phyloP scores from a whole-genome alignment of 345 rosid genomes.

The Arabis alpina region DNA sequence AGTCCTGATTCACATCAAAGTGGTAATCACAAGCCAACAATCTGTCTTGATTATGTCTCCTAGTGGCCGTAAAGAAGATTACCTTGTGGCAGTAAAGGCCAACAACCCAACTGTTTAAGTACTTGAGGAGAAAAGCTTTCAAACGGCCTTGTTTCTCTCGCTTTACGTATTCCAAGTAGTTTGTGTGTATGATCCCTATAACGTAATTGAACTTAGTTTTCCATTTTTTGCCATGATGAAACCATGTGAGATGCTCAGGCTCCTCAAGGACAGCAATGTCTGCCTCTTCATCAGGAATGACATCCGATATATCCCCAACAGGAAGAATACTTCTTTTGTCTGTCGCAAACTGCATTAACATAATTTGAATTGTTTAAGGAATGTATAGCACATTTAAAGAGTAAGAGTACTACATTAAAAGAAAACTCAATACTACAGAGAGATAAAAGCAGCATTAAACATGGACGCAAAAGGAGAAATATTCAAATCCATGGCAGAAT shows the following conservation, averaged over 20 bases:
- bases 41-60: constrained; percentile 2
- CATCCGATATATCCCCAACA: constrained; percentile 80
- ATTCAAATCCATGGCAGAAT: neutral
- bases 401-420: neutral
- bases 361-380: neutral
- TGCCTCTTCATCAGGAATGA: constrained; percentile 78
- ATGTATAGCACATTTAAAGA: neutral
- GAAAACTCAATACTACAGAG: neutral
- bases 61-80: constrained; percentile 29
- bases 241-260: constrained; percentile 99
- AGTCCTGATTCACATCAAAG: constrained; percentile 21
- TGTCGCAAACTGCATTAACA: constrained; percentile 64
- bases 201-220: constrained; percentile 76
- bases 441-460: neutral
- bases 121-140: constrained; percentile 67
- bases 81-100: constrained; percentile 94
- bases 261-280: constrained; percentile 97
- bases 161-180: constrained; percentile 87
- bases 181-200: constrained; percentile 84
- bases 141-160: constrained; percentile 79
- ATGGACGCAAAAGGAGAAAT: neutral
- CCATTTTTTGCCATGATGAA: constrained; percentile 97
- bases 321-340: constrained; percentile 93
- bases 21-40: neutral
- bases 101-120: constrained; percentile 78